Evolutionary conservation across 2,329 filamentous ascomycete species (phyloP).

Genomic region (Xylariaceae sp.): DNA sequence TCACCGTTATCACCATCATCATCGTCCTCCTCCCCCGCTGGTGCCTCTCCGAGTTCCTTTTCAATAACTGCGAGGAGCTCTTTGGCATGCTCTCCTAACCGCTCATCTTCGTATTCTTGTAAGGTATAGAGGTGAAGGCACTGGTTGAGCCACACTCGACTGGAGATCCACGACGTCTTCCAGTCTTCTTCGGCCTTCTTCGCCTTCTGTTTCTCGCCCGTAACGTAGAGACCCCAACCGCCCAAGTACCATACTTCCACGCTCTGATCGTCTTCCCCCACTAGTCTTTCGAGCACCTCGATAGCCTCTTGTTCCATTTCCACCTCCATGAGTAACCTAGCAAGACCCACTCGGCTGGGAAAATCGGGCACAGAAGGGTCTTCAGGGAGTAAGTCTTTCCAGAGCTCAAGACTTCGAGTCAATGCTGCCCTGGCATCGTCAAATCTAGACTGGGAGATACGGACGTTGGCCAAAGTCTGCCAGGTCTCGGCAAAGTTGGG

Average conservation of each 20-base stretch:
- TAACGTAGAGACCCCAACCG: constrained; percentile 87
- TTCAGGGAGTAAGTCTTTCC: constrained; percentile 77
- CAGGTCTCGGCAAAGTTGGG: constrained; percentile 86
- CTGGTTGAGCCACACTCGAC: constrained; percentile 82
- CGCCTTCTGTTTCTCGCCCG: constrained; percentile 70
- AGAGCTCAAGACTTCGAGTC: constrained; percentile 77
- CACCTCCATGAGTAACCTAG: constrained; percentile 87
- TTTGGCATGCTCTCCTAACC: constrained; percentile 74
- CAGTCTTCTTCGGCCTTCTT: constrained; percentile 55
- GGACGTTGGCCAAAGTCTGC: constrained; percentile 91
- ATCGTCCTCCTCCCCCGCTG: constrained; percentile 60
- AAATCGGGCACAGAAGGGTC: constrained; percentile 83
- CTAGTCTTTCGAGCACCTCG: constrained; percentile 80
- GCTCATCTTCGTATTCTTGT: constrained; percentile 85
- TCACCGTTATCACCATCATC: constrained; percentile 62
- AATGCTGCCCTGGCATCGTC: constrained; percentile 84
- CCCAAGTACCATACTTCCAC: constrained; percentile 97
- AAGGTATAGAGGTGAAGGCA: constrained; percentile 78
- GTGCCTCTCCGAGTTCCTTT: constrained; percentile 66
- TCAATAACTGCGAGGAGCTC: constrained; percentile 72
- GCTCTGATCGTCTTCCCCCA: constrained; percentile 89
- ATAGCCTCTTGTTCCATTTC: constrained; percentile 85
- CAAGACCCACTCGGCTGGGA: constrained; percentile 80
- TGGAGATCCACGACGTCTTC: constrained; percentile 71
- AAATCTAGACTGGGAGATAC: constrained; percentile 82